Conservation (phyloP, 345 rosid species). For the Limnanthes douglasii region DNA sequence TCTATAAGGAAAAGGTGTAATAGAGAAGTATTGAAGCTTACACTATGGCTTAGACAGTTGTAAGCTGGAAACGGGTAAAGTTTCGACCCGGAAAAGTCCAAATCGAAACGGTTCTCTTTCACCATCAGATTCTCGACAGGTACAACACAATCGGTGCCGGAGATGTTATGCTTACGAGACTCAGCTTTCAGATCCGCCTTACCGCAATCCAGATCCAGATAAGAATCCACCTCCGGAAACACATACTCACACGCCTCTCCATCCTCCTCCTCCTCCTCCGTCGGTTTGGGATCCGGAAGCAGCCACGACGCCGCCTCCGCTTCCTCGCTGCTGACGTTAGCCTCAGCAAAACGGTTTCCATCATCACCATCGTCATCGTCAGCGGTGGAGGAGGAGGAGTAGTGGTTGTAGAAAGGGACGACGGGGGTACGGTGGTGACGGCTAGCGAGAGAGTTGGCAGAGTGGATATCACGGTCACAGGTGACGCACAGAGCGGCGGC, state of each 20-base stretch:
- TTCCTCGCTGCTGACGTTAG: conserved; percentile 50
- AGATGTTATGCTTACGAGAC: conserved; percentile 43
- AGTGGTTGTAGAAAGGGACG: conserved; percentile 39
- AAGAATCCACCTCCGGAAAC: conserved; percentile 48
- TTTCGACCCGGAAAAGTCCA: conserved; percentile 38
- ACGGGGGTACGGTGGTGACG: conserved; percentile 80
- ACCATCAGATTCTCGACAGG: conserved; percentile 36
- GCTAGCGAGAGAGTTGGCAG: conserved; percentile 71
- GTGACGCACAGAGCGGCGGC: conserved; percentile 82
- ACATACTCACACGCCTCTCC: conserved; percentile 30
- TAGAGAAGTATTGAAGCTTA: conserved; percentile 13
- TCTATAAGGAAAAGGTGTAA: background rate
- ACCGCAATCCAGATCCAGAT: conserved; percentile 43
- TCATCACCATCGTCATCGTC: conserved; percentile 26
- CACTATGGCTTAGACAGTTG: conserved; percentile 40
- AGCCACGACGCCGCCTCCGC: conserved; percentile 79
- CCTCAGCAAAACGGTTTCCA: conserved; percentile 18
- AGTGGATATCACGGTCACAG: conserved; percentile 92
- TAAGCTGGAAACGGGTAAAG: conserved; percentile 14
- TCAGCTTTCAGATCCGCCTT: conserved; percentile 43
- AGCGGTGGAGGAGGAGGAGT: conserved; percentile 9
- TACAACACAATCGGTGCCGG: conserved; percentile 75
- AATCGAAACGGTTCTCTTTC: conserved; percentile 31
- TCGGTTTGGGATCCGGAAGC: conserved; percentile 49
- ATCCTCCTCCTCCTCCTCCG: conserved; percentile 12